A percentile compares a stretch with the other conserved stretches of the same genome.
These are phyloP conservation scores for Volutella citrinella DNA, from an alignment of 2,329 filamentous ascomycete species.

Conservation along the genomic window DNA sequence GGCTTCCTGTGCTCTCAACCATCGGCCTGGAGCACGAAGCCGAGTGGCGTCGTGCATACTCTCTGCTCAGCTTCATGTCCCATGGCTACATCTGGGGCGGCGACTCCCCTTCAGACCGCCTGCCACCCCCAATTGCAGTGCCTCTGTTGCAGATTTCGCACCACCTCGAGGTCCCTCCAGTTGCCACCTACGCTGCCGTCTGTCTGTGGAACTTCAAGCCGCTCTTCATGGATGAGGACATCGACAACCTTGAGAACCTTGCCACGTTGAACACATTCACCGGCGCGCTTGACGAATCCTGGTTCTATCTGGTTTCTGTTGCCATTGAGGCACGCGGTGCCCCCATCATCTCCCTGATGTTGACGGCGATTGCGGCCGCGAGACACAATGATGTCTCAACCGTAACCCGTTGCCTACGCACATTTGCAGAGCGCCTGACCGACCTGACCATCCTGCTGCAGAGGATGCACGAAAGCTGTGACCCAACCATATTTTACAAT, in stretches of 20 bases:
- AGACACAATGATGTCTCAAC: conserved; percentile 65
- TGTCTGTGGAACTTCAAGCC: conserved; percentile 98
- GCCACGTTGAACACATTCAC: conserved; percentile 88
- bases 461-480: conserved; percentile 93
- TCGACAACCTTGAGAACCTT: conserved; percentile 84
- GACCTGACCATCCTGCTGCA: conserved; percentile 76
- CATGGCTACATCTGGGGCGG: conserved; percentile 98
- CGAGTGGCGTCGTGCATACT: conserved; percentile 94
- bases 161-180: conserved; percentile 80
- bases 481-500: conserved; percentile 92
- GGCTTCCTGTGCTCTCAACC: conserved; percentile 80
- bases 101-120: conserved; percentile 71
- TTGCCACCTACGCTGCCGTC: conserved; percentile 89
- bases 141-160: conserved; percentile 76
- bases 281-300: conserved; percentile 92
- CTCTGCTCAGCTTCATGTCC: conserved; percentile 83
- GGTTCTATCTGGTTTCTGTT: conserved; percentile 96
- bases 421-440: conserved; percentile 83
- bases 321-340: conserved; percentile 92
- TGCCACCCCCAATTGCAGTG: conserved; percentile 79
- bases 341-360: conserved; percentile 83
- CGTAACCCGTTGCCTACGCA: conserved; percentile 73
- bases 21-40: conserved; percentile 75
- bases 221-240: conserved; percentile 76
- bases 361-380: conserved; percentile 80